Conservation (phyloP, 495 filamentous ascomycete species). For the Daldinia caldariorum region DNA sequence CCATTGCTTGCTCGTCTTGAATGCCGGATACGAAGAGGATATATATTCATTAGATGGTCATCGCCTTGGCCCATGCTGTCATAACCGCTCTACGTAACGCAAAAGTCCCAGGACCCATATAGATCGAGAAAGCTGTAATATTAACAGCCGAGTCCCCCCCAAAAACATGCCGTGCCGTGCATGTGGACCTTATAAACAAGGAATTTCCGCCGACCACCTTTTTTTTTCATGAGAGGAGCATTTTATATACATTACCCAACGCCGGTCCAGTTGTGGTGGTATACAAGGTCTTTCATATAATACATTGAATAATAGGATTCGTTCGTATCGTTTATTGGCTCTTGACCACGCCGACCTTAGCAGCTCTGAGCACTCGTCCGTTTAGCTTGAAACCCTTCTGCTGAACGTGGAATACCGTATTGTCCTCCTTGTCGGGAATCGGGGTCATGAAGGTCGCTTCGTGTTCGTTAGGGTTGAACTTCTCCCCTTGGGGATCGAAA, state of each 20-base stretch:
- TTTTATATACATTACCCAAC: conserved; percentile 56
- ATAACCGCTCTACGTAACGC: conserved; percentile 20
- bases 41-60: conserved; percentile 35
- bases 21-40: conserved; percentile 21
- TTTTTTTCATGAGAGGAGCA: conserved; percentile 62
- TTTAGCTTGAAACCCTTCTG: conserved; percentile 95
- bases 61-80: conserved; percentile 8
- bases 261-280: conserved; percentile 45
- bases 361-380: conserved; percentile 86
- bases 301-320: conserved; percentile 33
- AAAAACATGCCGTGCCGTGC: conserved; percentile 25
- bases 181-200: conserved; percentile 28
- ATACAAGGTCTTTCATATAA: conserved; percentile 40
- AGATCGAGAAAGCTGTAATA: conserved; percentile 30
- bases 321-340: conserved; percentile 52
- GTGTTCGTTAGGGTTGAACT: conserved; percentile 95
- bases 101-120: conserved; percentile 28
- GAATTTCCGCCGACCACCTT: conserved; percentile 38
- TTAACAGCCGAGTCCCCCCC: conserved; percentile 30
- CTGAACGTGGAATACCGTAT: conserved; percentile 89
- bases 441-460: conserved; percentile 95
- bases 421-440: conserved; percentile 83
- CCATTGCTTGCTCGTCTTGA: conserved; percentile 11
- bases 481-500: conserved; percentile 79
- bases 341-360: conserved; percentile 93